phyloP scores from a whole-genome alignment of 768 basidiomycete genomes.

The Mycena epipterygia region DNA sequence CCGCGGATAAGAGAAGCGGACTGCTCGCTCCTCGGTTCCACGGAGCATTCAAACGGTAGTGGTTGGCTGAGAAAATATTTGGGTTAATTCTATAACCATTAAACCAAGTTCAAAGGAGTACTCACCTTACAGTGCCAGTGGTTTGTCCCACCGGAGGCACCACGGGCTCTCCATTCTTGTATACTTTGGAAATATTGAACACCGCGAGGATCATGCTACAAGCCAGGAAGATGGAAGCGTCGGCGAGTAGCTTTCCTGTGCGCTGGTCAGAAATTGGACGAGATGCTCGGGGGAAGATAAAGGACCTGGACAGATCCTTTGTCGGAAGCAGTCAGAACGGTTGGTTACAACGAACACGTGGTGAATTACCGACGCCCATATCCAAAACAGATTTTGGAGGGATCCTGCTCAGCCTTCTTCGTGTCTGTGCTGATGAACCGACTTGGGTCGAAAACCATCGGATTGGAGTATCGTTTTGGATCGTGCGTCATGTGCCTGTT shows the following conservation, averaged over 20 bases:
- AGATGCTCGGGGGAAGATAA: not conserved
- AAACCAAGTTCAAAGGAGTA: not conserved
- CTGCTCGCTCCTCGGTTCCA: not conserved
- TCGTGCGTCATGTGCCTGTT: conserved; percentile 43
- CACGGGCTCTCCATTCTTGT: conserved; percentile 28
- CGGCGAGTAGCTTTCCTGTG: conserved; percentile 43
- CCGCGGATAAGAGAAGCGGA: not conserved
- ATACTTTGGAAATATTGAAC: conserved; percentile 39
- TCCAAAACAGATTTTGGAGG: conserved; percentile 57
- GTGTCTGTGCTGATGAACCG: conserved; percentile 31
- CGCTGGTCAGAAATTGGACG: not conserved
- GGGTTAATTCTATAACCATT: not conserved
- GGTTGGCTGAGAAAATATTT: conserved; percentile 1
- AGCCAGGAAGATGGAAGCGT: conserved; percentile 39
- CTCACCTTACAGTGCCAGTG: conserved; percentile 53
- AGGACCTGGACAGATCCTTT: conserved; percentile 18
- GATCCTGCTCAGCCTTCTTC: conserved; percentile 47
- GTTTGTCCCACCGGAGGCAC: conserved; percentile 47
- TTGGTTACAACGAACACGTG: not conserved
- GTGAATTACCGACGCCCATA: conserved; percentile 55
- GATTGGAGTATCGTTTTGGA: conserved; percentile 33
- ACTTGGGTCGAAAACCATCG: conserved; percentile 38
- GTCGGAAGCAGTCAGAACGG: not conserved
- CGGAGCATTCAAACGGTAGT: not conserved
- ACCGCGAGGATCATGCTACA: conserved; percentile 41